Conservation (phyloP, 352 stramenopile species). For the Lagenidium giganteum region DNA sequence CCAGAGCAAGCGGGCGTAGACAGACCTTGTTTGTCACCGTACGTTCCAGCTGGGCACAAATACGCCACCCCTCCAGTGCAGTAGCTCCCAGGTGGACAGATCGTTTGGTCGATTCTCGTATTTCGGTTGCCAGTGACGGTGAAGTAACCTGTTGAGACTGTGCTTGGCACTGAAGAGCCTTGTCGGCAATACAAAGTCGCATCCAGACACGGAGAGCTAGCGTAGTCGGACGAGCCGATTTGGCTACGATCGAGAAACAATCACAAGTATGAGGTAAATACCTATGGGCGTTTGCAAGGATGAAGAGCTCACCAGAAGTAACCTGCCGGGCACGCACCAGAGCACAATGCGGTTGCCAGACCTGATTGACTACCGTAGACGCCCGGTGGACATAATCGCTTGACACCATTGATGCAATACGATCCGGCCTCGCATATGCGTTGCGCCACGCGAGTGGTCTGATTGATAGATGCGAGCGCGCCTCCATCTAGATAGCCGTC, state of each 20-base stretch:
- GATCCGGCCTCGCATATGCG: constrained; percentile 43
- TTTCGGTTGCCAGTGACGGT: constrained; percentile 30
- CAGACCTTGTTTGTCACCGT: constrained; percentile 37
- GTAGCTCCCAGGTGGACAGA: constrained; percentile 57
- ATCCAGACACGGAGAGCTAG: constrained; percentile 25
- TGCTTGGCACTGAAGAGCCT: constrained; percentile 29
- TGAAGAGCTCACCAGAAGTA: no score
- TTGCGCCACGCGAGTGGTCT: constrained; percentile 38
- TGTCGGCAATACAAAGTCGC: constrained; percentile 37
- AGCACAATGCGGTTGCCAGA: constrained; percentile 39
- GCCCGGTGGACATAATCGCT: constrained; percentile 38
- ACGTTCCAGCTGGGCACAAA: constrained; percentile 48
- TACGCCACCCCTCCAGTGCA: constrained; percentile 47
- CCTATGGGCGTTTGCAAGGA: no score
- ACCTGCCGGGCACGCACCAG: constrained; percentile 44
- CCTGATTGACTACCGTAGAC: constrained; percentile 34
- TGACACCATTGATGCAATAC: constrained; percentile 52
- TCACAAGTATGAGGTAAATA: background rate
- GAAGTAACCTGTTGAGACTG: constrained; percentile 40
- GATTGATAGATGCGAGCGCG: constrained; percentile 20
- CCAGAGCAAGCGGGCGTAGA: constrained; percentile 36
- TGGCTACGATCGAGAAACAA: constrained; percentile 20
- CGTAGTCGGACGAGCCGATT: constrained; percentile 33
- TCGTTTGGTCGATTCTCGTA: constrained; percentile 38
- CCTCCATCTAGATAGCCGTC: constrained; percentile 40